Conservation (phyloP, 129 eudicot species). For the Artemisia annua region DNA sequence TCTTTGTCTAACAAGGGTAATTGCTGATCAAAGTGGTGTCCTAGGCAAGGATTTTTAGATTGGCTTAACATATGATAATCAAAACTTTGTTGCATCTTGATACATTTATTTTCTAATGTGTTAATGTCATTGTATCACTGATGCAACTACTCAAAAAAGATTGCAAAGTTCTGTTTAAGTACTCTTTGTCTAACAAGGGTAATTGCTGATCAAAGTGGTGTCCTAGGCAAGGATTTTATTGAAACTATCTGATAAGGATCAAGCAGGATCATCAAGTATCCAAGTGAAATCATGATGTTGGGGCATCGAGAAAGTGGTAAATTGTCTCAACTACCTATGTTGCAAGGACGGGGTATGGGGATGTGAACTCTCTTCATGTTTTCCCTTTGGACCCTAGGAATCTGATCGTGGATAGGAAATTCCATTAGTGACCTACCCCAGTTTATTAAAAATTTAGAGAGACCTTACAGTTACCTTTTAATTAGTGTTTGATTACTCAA, state of each 20-base stretch:
- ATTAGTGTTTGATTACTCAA: no score
- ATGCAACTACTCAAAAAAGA: not conserved
- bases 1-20: no score
- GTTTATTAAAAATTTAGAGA: no score
- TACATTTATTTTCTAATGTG: not conserved
- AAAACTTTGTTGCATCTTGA: not conserved
- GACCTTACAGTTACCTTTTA: no score
- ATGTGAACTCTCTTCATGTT: not conserved
- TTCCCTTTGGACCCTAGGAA: not conserved
- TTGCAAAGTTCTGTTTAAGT: not conserved
- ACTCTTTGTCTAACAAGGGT: not conserved
- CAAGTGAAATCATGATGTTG: conserved; percentile 2
- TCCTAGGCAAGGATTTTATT: conserved; percentile 7
- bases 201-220: conserved; percentile 7
- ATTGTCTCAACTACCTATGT: not conserved
- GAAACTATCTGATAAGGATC: not conserved
- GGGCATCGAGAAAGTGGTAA: not conserved
- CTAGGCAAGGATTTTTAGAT: no score
- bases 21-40: no score
- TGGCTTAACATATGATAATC: not conserved
- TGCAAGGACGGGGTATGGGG: not conserved
- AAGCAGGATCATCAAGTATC: conserved; percentile 10
- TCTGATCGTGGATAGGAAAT: not conserved
- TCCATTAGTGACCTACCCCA: no score
- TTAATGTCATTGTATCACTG: not conserved